These are phyloP conservation scores for Saccharomycopsis capsularis DNA, from an alignment of 805 yeast species.

Conservation along the genomic window DNA sequence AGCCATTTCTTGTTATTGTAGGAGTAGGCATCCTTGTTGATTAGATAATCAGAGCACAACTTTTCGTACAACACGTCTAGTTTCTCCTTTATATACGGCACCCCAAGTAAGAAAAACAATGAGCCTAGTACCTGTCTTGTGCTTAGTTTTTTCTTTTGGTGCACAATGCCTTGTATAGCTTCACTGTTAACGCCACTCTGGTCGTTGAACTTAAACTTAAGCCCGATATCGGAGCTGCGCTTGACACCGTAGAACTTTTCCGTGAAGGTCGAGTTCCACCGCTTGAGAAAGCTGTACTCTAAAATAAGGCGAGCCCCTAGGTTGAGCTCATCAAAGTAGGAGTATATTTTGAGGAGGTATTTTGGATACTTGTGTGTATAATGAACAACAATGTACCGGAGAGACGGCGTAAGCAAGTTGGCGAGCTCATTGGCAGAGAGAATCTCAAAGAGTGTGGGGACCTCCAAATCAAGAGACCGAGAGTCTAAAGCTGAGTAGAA, in stretches of 20 bases:
- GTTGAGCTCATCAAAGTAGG: slow-evolving; percentile 73
- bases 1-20: slow-evolving; percentile 24
- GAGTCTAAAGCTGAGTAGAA: slow-evolving; percentile 77
- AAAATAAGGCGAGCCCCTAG: slow-evolving; percentile 51
- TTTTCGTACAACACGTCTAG: slow-evolving; percentile 56
- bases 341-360: slow-evolving; percentile 51
- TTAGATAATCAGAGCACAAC: slow-evolving; percentile 50
- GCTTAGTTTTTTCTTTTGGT: slow-evolving; percentile 46
- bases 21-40: slow-evolving; percentile 28
- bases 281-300: slow-evolving; percentile 62
- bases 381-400: slow-evolving; percentile 72
- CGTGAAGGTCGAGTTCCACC: slow-evolving; percentile 81
- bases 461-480: slow-evolving; percentile 59
- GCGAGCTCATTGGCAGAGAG: slow-evolving; percentile 77
- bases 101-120: slow-evolving; percentile 52
- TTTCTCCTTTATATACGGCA: slow-evolving; percentile 66
- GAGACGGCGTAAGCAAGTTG: slow-evolving; percentile 69
- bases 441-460: slow-evolving; percentile 86
- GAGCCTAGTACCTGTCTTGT: slow-evolving; percentile 46
- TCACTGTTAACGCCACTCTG: slow-evolving; percentile 34
- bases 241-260: slow-evolving; percentile 91
- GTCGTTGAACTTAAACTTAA: slow-evolving; percentile 24
- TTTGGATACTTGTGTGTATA: slow-evolving; percentile 76
- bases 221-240: slow-evolving; percentile 33
- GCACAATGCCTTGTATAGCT: slow-evolving; percentile 31